A percentile compares a stretch with the other conserved stretches of the same genome.
phyloP scores from a whole-genome alignment of 768 basidiomycete species.

The Boletales sp. region DNA sequence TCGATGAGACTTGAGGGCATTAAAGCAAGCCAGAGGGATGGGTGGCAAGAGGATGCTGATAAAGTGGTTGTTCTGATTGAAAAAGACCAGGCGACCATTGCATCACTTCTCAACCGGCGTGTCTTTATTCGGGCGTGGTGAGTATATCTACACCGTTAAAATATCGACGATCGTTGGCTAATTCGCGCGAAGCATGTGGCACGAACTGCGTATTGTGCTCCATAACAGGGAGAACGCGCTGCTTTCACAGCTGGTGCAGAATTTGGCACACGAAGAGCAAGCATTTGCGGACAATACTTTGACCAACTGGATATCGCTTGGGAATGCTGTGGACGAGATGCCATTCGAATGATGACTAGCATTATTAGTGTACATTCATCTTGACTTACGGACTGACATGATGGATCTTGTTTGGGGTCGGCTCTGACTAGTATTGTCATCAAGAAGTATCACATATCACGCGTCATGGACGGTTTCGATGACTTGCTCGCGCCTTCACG shows the following conservation, averaged over 20 bases:
- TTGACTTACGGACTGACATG: constrained; percentile 9
- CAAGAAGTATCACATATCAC: not conserved
- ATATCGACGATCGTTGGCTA: not conserved
- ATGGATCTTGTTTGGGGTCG: constrained; percentile 6
- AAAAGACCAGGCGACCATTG: constrained; percentile 81
- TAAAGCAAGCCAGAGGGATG: constrained; percentile 67
- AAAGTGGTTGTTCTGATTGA: constrained; percentile 68
- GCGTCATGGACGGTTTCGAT: constrained; percentile 71
- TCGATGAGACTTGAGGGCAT: constrained; percentile 75
- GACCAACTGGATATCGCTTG: constrained; percentile 72
- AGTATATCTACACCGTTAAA: constrained; percentile 18
- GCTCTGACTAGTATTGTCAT: not conserved
- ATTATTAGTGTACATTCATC: constrained; percentile 2
- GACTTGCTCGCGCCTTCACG: constrained; percentile 65
- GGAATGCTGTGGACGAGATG: constrained; percentile 73
- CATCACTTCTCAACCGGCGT: constrained; percentile 67
- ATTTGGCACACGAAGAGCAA: constrained; percentile 71
- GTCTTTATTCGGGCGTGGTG: constrained; percentile 88
- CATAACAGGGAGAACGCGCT: constrained; percentile 89
- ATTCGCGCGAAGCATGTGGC: constrained; percentile 71
- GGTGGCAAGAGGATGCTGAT: constrained; percentile 86
- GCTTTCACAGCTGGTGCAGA: constrained; percentile 67
- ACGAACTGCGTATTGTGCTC: constrained; percentile 88
- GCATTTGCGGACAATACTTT: constrained; percentile 60
- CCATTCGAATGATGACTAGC: constrained; percentile 63